Conservation (phyloP, 108 stramenopile genomes). For the Pseudonitzschia multistriata region DNA sequence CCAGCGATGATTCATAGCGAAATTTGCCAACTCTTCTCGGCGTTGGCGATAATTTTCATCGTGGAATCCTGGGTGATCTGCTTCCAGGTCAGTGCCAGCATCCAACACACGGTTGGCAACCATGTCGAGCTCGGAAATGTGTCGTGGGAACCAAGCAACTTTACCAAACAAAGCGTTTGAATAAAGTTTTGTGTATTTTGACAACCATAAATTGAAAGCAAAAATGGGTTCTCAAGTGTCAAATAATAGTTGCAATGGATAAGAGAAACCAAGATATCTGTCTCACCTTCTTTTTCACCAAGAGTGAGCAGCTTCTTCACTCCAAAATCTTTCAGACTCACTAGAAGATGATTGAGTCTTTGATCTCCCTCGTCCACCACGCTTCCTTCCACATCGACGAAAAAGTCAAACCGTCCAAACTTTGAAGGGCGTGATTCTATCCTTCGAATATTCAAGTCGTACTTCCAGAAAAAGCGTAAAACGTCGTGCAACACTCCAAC, state of each 20-base stretch:
- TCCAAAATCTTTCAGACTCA: slow-evolving; percentile 35
- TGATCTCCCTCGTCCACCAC: not conserved
- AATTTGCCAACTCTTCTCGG: slow-evolving; percentile 63
- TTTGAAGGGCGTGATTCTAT: slow-evolving; percentile 83
- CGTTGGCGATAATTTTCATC: slow-evolving; percentile 84
- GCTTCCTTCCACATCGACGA: slow-evolving; percentile 75
- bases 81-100: slow-evolving; percentile 79
- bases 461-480: slow-evolving; percentile 88
- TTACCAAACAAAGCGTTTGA: no score
- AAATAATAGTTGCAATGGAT: no score
- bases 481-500: slow-evolving; percentile 89
- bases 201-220: no score
- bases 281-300: slow-evolving; percentile 70
- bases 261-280: not conserved
- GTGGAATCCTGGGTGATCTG: slow-evolving; percentile 91
- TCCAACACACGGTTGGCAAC: slow-evolving; percentile 87
- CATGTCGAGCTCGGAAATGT: slow-evolving; percentile 88
- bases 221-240: no score
- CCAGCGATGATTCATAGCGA: slow-evolving; percentile 66
- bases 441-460: slow-evolving; percentile 87
- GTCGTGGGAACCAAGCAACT: slow-evolving; percentile 91
- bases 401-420: slow-evolving; percentile 67
- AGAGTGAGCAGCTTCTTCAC: slow-evolving; percentile 73
- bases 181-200: no score
- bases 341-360: not conserved